Evolutionary conservation across 257 asterid genomes (phyloP), one percentile per base, ranked within the genome.

Genomic region (Craterostigma plantagineum): DNA sequence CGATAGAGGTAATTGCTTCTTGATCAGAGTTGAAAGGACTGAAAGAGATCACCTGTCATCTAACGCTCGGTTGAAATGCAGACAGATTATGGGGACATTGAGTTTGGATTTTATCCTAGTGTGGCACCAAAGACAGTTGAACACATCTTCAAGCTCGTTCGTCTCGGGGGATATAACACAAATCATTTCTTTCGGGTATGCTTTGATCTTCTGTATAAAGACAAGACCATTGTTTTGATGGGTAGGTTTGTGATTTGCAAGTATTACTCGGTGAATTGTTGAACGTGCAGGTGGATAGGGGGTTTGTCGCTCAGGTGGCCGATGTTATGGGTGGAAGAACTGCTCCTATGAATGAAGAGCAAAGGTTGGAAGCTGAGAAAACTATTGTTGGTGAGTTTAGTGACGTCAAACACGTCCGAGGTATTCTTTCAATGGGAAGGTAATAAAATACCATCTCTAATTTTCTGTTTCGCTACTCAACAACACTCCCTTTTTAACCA

Each of bases 361-460:
- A 83, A 68, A 77, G 48, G 61, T 49, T 35, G 50, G 84, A 55
- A 67, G 95, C 94, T 57, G 69, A 42, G 7, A 90, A 77, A 77
- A 90, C 76, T 42, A 56, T 90, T 59, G 65, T 64, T 17, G 99
- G 95, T 59, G 95, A 90, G 70, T 83, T 90, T 49, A 83, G 99
- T 66, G 69, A 70, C 18, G 92, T 90, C 66, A 82, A 79, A 58
- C 95, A 83, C 36, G 95, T 79, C 45, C 72, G 83, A 64, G 99
- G 99, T 38, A 90, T 79, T 60, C 94, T 90, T 57, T 90, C 98
- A 34, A 79, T 90, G 99, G 94, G 95, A 66, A 90, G 99, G 95
- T 90, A 79, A 58, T 36, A 23, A 23, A 23, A 23, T 16, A 48
- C 55, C 17, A 41, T n/a, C n/a, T 6, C 2, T 23, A 23, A 23